Base-by-base conservation (phyloP, 2,329 filamentous ascomycete species). In the Microdochium paspali region DNA sequence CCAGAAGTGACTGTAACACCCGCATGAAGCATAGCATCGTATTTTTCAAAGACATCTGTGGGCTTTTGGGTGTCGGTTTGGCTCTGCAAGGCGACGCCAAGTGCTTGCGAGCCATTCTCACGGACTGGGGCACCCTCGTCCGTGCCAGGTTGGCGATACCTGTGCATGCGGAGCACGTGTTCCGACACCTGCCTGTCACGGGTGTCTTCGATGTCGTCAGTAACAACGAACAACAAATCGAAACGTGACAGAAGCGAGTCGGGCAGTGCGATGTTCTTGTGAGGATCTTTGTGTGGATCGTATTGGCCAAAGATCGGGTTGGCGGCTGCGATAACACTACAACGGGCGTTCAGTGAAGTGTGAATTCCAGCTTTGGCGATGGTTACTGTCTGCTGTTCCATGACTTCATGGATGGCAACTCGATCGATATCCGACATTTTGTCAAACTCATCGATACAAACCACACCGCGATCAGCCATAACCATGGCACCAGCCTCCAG, bases 381-480 rank as follows among this genome's bases (percentile, higher is more conserved):
- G 13, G 93, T 98, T 51, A 98, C 93, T 0, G 93, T 98, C 69
- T 98, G 93, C 70, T 98, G 93, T 69, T 98, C 93, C 93, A 98
- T 98, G 55, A 98, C 93, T 87, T 98, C 93, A 79, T 98, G 93
- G 57, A 98, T 98, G 44, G 93, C 93, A 3, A 98, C 93, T 63
- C 93, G 83, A 67, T 98, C 93, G 49, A 97, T 85, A 62, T 98
- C 93, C 49, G 90, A 96, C 93, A 98, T 98, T 68, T 98, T 98
- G 72, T 98, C 93, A 57, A 98, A 98, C 61, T 98, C 93, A 63
- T 98, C 93, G 55, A 98, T 98, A 71, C 93, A 98, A 28, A 98
- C 93, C 10, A 98, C 91, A 56, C 93, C 93, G 53, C 93, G 85
- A 65, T 98, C 93, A 53, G 84, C 93, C 61, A 98, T 87, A 51